phyloP scores from a whole-genome alignment of 148 eudicot genomes.

The Silene conica region DNA sequence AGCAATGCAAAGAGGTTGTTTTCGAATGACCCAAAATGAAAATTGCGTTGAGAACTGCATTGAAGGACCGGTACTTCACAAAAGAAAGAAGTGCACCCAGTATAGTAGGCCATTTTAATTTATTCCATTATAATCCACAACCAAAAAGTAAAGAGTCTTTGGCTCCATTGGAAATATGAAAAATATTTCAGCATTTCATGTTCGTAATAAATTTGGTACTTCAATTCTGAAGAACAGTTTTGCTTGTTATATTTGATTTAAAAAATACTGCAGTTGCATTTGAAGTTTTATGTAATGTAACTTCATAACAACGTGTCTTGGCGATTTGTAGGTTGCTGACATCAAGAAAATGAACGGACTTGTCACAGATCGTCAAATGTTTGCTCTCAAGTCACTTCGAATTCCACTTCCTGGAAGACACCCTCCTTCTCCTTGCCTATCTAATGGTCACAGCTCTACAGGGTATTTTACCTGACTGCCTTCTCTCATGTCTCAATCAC shows the following conservation, averaged over 20 bases:
- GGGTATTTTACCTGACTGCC: constrained; percentile 40
- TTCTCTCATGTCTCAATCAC: neutral
- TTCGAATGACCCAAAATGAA: too few relatives aligned
- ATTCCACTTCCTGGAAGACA: constrained; percentile 95
- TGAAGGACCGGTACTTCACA: too few relatives aligned
- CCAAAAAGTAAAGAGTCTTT: too few relatives aligned
- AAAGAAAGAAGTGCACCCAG: too few relatives aligned
- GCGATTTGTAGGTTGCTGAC: constrained; percentile 65
- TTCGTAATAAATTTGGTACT: neutral
- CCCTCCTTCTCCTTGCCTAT: constrained; percentile 74
- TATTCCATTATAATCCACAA: too few relatives aligned
- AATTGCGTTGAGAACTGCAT: too few relatives aligned
- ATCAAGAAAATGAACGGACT: constrained; percentile 77
- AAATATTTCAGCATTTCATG: neutral
- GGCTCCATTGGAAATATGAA: too few relatives aligned
- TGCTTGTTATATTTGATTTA: neutral
- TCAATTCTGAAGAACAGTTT: neutral
- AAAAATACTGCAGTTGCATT: neutral
- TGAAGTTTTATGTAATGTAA: neutral
- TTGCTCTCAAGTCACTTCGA: constrained; percentile 78
- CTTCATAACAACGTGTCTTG: constrained; percentile 4
- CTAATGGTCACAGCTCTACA: constrained; percentile 47
- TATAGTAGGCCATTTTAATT: too few relatives aligned
- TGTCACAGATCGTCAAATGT: constrained; percentile 91
- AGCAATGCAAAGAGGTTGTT: too few relatives aligned